A percentile compares a stretch with the other conserved stretches of the same genome.
Conservation (phyloP, 2,329 filamentous ascomycete genomes). For the Simplicillium aogashimaense region DNA sequence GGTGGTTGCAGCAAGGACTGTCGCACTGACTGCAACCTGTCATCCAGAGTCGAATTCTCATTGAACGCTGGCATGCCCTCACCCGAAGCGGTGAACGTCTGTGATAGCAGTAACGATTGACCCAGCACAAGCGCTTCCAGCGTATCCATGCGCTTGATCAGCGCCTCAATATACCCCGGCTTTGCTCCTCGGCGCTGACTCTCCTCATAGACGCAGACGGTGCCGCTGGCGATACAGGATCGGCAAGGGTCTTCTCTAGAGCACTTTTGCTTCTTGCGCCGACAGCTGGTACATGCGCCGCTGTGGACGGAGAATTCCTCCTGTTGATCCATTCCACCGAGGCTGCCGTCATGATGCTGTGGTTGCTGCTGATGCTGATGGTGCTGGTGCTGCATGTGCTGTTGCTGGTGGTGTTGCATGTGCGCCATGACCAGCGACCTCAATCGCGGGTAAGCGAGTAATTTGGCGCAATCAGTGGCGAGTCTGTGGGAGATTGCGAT, state of each 20-base stretch:
- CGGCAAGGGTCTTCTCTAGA: conserved; percentile 7
- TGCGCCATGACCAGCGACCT: too few species aligned
- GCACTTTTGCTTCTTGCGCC: conserved; percentile 8
- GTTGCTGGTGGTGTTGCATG: too few species aligned
- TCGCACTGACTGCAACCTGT: conserved; percentile 3
- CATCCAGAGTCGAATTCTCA: conserved; percentile 1
- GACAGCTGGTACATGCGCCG: conserved; percentile 6
- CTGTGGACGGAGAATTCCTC: conserved; percentile 1
- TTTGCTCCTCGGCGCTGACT: conserved; percentile 6
- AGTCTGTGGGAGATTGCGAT: too few species aligned
- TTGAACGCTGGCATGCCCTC: not conserved
- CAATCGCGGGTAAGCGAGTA: too few species aligned
- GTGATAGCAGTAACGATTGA: conserved; percentile 6
- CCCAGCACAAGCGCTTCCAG: conserved; percentile 8
- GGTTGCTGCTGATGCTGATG: too few species aligned
- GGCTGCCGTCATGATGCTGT: too few species aligned
- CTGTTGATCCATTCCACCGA: not conserved
- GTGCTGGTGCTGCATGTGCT: too few species aligned
- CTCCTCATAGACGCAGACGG: conserved; percentile 7
- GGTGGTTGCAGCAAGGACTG: conserved; percentile 5
- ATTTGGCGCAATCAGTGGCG: too few species aligned
- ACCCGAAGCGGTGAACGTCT: not conserved
- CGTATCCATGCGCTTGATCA: conserved; percentile 8
- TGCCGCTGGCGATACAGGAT: conserved; percentile 4
- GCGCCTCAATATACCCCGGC: conserved; percentile 7